Conservation (phyloP, 1,139 yeast species). For the Geotrichum histeridarum region DNA sequence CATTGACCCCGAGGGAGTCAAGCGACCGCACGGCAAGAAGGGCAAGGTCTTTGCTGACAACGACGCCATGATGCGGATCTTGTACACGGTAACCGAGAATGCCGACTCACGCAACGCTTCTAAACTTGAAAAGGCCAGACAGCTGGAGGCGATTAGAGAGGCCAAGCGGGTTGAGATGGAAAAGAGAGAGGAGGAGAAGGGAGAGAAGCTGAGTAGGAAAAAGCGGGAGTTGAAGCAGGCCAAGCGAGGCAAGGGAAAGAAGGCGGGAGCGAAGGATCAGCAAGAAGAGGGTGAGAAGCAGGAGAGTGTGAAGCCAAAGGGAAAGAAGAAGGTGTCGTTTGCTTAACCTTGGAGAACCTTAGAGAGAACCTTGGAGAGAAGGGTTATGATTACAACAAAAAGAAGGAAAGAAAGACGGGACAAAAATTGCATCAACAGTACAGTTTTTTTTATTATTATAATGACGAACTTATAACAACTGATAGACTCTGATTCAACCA, state of each 20-base stretch:
- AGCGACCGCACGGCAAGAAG: slow-evolving; percentile 72
- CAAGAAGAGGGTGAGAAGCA: slow-evolving; percentile 11
- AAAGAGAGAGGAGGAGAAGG: slow-evolving; percentile 67
- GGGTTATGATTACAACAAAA: neutral
- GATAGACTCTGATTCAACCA: neutral
- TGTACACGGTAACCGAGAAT: slow-evolving; percentile 75
- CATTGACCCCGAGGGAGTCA: slow-evolving; percentile 76
- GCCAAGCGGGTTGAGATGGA: slow-evolving; percentile 82
- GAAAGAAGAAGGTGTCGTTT: slow-evolving; percentile 28
- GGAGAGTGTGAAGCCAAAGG: neutral
- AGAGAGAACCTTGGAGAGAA: neutral
- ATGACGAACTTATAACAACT: neutral
- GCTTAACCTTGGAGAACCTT: slow-evolving; percentile 21
- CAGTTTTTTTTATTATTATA: neutral
- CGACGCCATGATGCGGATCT: slow-evolving; percentile 63
- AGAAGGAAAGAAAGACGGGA: neutral
- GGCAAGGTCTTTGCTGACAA: slow-evolving; percentile 81
- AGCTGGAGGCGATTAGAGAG: slow-evolving; percentile 85
- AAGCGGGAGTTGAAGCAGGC: slow-evolving; percentile 70
- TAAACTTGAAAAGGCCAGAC: slow-evolving; percentile 80
- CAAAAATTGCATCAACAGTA: neutral
- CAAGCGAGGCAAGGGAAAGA: slow-evolving; percentile 22
- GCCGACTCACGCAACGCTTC: slow-evolving; percentile 81
- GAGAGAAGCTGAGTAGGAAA: slow-evolving; percentile 65
- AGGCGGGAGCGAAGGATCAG: slow-evolving; percentile 13